Evolutionary conservation across 2,329 filamentous ascomycete genomes (phyloP).

Genomic region (Penicillium italicum): DNA sequence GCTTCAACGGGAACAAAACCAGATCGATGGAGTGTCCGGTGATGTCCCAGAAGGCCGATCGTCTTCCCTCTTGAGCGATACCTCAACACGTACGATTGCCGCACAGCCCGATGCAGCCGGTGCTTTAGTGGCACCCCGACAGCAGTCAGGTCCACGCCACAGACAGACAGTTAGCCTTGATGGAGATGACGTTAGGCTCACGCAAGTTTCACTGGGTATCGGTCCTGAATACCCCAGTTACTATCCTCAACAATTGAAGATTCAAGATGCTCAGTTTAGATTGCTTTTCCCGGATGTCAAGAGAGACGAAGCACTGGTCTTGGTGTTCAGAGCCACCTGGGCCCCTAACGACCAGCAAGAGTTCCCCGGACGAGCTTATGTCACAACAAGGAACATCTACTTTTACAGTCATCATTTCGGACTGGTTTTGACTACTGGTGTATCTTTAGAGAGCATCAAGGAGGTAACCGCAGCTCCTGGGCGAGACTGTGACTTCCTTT

Average conservation of each 20-base stretch:
- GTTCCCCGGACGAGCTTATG: conserved; percentile 80
- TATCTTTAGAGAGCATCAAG: conserved; percentile 70
- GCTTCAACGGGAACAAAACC: conserved; percentile 54
- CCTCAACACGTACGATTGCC: conserved; percentile 21
- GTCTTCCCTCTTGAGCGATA: conserved; percentile 26
- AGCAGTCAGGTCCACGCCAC: conserved; percentile 40
- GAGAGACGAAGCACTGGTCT: conserved; percentile 73
- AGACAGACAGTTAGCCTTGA: conserved; percentile 58
- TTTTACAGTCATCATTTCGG: conserved; percentile 97
- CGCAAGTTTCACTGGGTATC: conserved; percentile 32
- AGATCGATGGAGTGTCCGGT: conserved; percentile 28
- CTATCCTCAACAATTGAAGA: conserved; percentile 77
- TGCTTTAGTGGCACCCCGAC: conserved; percentile 20
- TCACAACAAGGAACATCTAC: conserved; percentile 83
- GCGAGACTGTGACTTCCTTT: conserved; percentile 88
- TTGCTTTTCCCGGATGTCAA: conserved; percentile 81
- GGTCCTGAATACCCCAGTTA: conserved; percentile 61
- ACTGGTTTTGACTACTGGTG: conserved; percentile 75
- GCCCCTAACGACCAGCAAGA: conserved; percentile 70
- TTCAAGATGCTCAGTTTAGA: conserved; percentile 89
- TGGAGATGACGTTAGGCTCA: conserved; percentile 37
- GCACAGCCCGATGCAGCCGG: conserved; percentile 21
- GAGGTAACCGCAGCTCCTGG: conserved; percentile 90
- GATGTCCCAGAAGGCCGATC: conserved; percentile 14
- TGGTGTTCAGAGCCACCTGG: conserved; percentile 94